Base-by-base conservation (phyloP, 2,329 filamentous ascomycete genomes). In the Penicillium sp. region DNA sequence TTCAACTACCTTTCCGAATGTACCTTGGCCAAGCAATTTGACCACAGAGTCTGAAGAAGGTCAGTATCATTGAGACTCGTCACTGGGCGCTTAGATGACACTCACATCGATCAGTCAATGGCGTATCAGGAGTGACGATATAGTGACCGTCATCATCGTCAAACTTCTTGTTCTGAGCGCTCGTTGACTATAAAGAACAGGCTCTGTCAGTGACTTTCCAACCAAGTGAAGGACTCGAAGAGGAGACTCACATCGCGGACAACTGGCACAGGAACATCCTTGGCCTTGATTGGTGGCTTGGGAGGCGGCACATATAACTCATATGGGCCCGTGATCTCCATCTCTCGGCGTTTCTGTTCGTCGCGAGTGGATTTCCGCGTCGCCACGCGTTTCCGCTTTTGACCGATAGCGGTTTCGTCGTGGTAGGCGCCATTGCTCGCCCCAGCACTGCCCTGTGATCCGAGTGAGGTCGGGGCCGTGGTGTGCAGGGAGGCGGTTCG, bases 71-170 rank as follows among this genome's bases (percentile, higher is more conserved):
- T 32, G 11, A 34, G n/a, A 18, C 4, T 24, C 13, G 24, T 41
- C 29, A 18, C n/a, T 5, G 42, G 34, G 34, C n/a, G 11, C 14
- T 16, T n/a, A n/a, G 14, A 5, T 32, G 6, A 2, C 21, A 83
- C 90, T 73, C 82, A 96, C 92, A 99, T 83, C 91, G 83, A 42
- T 94, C 87, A 13, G 94, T 96, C 48, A 99, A 79, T 55, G 90
- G 85, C 10, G 89, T 88, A 63, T 96, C 90, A 29, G 92, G 89
- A 1, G 89, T 86, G 21, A 99, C 92, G 63, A 97, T 91, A 70
- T 97, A 99, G 74, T 99, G 94, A 5, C 94, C 94, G 66, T 99
- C 94, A 43, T 97, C 92, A 62, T 99, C 94, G 67, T 99, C 94
- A 42, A 94, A 88, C 70, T 95, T 94, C 63, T 87, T 81, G 61